Percentiles rank a stretch among this genome's conserved stretches.
Conservation (phyloP, 2,329 filamentous ascomycete species). For the Ophiosphaerella narmari region DNA sequence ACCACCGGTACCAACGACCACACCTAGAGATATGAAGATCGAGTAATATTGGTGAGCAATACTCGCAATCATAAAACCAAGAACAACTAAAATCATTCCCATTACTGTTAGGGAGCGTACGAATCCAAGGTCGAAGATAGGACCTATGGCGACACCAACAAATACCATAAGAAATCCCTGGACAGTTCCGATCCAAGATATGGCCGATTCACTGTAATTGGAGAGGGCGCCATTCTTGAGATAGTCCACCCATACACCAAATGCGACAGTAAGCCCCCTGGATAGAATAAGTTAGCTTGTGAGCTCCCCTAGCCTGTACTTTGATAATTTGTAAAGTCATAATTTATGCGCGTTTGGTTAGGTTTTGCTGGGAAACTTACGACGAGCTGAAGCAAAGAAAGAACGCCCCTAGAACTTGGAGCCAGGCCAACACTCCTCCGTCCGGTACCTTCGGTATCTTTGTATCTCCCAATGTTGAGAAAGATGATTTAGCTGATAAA, state of each 20-base stretch:
- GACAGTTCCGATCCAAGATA: background rate
- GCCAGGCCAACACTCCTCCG: background rate
- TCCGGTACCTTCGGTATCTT: background rate
- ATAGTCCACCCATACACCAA: background rate
- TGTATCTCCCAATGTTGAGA: no score
- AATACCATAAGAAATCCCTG: background rate
- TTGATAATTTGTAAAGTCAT: no score
- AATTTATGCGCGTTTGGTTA: background rate
- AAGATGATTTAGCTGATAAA: background rate
- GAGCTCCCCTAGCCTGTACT: no score
- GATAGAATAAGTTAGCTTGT: background rate
- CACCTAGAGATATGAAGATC: background rate
- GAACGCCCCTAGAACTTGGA: background rate
- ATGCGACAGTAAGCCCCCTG: background rate
- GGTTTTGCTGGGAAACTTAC: background rate
- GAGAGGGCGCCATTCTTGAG: background rate
- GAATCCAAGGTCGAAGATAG: background rate
- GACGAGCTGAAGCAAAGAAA: background rate
- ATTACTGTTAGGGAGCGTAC: background rate
- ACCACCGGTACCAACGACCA: background rate
- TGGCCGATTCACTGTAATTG: background rate
- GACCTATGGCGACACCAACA: background rate
- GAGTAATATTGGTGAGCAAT: background rate
- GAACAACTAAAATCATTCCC: background rate
- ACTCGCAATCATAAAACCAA: background rate